Base-by-base conservation (phyloP, 208 protist species). In the Porcisia hertigi region DNA sequence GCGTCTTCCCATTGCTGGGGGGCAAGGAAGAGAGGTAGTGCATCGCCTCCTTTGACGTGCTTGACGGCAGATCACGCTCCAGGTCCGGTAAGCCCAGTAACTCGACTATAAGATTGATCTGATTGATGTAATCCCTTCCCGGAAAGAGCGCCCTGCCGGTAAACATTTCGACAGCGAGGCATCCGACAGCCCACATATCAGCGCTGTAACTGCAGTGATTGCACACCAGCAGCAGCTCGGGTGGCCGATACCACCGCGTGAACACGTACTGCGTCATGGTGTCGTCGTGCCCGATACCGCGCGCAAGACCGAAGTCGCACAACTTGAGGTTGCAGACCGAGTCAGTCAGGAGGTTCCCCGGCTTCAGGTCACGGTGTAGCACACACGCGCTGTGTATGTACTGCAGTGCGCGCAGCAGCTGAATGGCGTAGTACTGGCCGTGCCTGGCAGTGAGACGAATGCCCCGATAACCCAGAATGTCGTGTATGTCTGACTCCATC, bases 181-280 rank as follows among this genome's bases (percentile, higher is more conserved):
- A 99, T 12, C 98, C 98, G 1, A 98, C 87, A 8, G 94, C 96
- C 98, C 98, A 99, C 74, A 99, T 95, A 70, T 99, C 98, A 34
- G 98, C 94, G 34, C 86, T 87, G 54, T 91, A 85, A 62, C 90
- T 92, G 82, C 98, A 99, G 58, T 89, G 66, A 39, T 86, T 85
- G 66, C 88, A 94, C 59, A 93, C 91, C 16, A 99, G 87, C 53
- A 99, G 93, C 53, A 99, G 88, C 88, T 99, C 99, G 9, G 99
- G 99, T 7, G 99, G 94, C 18, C 99, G 87, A 85, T 99, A 99
- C 98, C 98, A 99, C 14, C 99, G 85, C 3, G 98, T 99, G 49
- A 98, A 96, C 25, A 99, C 98, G 78, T 99, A 99, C 53, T 98
- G 87, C 34, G 98, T 99, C 92, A 99, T 98, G 34, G 93, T 93